Evolutionary conservation across 495 filamentous ascomycete genomes (phyloP).

Genomic region (Penicillium coffeae): DNA sequence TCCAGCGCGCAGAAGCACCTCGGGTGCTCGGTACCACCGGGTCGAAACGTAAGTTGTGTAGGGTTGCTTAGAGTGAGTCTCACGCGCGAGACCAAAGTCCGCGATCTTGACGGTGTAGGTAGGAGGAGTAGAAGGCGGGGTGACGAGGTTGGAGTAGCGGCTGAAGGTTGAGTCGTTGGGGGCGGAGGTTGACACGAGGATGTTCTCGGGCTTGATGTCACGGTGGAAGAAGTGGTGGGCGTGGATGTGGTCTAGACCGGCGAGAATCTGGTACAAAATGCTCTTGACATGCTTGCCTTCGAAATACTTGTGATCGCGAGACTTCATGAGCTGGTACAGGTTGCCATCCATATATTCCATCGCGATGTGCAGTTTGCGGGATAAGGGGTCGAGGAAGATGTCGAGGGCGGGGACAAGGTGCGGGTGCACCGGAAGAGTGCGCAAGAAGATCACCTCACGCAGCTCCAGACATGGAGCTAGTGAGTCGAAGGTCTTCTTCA

Average conservation of each 20-base stretch:
- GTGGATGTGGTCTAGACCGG: conserved; percentile 95
- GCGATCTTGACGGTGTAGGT: conserved; percentile 97
- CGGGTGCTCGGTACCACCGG: conserved; percentile 95
- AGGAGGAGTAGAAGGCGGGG: conserved; percentile 89
- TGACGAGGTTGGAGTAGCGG: conserved; percentile 88
- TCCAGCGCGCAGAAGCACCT: conserved; percentile 89
- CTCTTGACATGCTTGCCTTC: conserved; percentile 94
- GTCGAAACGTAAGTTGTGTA: conserved; percentile 99
- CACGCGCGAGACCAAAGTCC: conserved; percentile 96
- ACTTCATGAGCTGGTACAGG: conserved; percentile 98
- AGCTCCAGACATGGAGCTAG: conserved; percentile 86
- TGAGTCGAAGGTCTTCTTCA: conserved; percentile 99
- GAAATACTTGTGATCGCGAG: conserved; percentile 87
- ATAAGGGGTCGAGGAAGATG: conserved; percentile 96
- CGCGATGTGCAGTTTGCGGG: conserved; percentile 91
- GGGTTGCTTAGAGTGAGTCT: conserved; percentile 91
- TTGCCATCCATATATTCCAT: conserved; percentile 99
- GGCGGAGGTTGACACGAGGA: conserved; percentile 90
- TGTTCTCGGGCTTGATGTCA: conserved; percentile 99
- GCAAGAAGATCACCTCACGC: conserved; percentile 93
- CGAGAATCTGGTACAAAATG: conserved; percentile 94
- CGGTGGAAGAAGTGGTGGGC: conserved; percentile 97
- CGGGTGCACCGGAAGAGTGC: conserved; percentile 77
- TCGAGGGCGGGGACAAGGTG: conserved; percentile 96
- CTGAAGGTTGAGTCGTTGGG: conserved; percentile 81